Base-by-base conservation (phyloP, 768 basidiomycete genomes). In the Collybia nuda region DNA sequence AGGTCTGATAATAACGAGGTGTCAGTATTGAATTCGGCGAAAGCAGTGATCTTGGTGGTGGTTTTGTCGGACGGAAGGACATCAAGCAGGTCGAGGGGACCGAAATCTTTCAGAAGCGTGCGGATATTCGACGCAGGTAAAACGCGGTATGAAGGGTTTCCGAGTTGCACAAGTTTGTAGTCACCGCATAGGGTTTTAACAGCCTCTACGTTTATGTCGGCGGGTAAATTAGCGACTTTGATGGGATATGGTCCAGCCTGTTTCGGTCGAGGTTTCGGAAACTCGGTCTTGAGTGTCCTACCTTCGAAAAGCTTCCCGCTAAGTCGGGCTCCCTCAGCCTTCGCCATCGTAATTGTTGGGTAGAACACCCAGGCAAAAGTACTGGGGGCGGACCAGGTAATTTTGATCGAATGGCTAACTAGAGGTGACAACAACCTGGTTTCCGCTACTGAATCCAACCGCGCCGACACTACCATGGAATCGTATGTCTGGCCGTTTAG, bases 351-450 rank as follows among this genome's bases (percentile, higher is more conserved):
- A 32, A 79, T 62, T 2, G 68, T 68, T 4, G 62, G 21, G 56
- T 80, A 85, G 52, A 73, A 72, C 18, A 68, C 69, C 75, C 77
- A 84, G 5, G 75, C 80, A 6, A 63, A 63, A 22, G 62, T 56
- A 44, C 62, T 65, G 0, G 81, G 73, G 8, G 73, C 67, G 32
- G 71, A 71, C 77, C 79, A 81, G 22, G 62, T 66, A 4, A 83
- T 45, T 51, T 70, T 74, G 48, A 79, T 60, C 50, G 65, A 63
- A 47, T 59, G 61, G 44, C 61, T 61, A 44, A 58, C 48, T 22
- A 53, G 29, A 36, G 57, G 47, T 12, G 48, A 22, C 42, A 47
- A 52, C 2, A 52, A 21, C 12, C 43, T 49, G 35, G 50, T 55
- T 45, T 53, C 56, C 8, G 48, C 63, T 24, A 52, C 54, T 23